Evolutionary conservation across 2,329 filamentous ascomycete genomes (phyloP), one percentile per base, ranked within the genome.

Genomic region (Pseudogymnoascus destructans): DNA sequence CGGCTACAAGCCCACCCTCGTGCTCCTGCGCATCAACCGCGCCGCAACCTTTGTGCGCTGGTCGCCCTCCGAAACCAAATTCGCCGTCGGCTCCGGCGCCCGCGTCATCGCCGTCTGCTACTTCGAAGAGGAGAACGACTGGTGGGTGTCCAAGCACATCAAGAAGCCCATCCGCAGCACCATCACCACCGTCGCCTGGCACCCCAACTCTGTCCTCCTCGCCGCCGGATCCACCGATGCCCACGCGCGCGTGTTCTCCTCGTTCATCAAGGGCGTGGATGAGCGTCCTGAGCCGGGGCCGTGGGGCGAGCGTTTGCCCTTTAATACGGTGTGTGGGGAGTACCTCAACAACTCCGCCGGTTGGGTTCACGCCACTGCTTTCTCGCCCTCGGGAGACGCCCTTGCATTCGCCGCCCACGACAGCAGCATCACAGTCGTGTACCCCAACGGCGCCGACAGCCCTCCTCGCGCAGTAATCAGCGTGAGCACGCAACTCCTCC

Each of bases 111-210:
- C 93, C 38, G 81, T 97, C 66, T 98, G 93, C 79, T 97, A 97
- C 77, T 98, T 98, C 67, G 93, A 98, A 70, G 89, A 95, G 71
- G 93, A 98, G 73, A 96, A 98, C 73, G 91, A 98, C 77, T 98
- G 93, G 93, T 98, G 93, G 93, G 92, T 98, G 40, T 96, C 91
- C 35, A 98, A 98, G 79, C 93, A 98, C 74, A 75, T 98, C 69
- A 97, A 97, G 82, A 98, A 97, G 80, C 93, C 93, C 17, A 95
- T 98, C 67, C 87, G 92, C 65, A 95, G 90, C 71, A 98, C 93
- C 59, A 92, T 98, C 67, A 97, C 93, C 59, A 90, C 87, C 13
- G 83, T 98, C 46, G 85, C 86, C 59, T 98, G 93, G 93, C 93
- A 98, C 73, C 93, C 93, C 33, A 98, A 98, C 78, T 95, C 88